phyloP scores from a whole-genome alignment of 176 grass and related monocot genomes.

The Juncus effusus region DNA sequence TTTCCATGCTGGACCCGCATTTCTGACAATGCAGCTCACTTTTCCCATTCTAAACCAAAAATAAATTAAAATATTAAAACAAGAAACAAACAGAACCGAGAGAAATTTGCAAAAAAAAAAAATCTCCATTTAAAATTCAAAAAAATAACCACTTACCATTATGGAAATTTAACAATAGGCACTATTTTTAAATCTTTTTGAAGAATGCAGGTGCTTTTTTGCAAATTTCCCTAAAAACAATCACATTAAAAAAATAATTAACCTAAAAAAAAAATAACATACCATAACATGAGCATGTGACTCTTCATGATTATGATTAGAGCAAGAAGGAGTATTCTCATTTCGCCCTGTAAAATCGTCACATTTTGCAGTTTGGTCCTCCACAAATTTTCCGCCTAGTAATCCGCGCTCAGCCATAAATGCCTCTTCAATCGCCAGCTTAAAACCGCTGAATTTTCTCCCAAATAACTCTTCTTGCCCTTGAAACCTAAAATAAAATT shows the following conservation, averaged over 20 bases:
- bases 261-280: slow-evolving; percentile 23
- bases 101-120: slow-evolving; percentile 7
- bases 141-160: not conserved
- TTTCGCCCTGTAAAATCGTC: slow-evolving; percentile 41
- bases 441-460: slow-evolving; percentile 70
- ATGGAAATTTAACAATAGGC: not conserved
- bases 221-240: not conserved
- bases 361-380: slow-evolving; percentile 49
- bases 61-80: slow-evolving; percentile 24
- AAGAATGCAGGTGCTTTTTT: not conserved
- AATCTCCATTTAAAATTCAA: not conserved
- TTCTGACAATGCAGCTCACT: slow-evolving; percentile 54
- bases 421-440: slow-evolving; percentile 79
- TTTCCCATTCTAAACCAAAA: slow-evolving; percentile 40
- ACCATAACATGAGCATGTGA: slow-evolving; percentile 57
- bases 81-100: not conserved
- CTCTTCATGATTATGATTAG: slow-evolving; percentile 63
- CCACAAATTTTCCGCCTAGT: slow-evolving; percentile 39
- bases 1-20: slow-evolving; percentile 67
- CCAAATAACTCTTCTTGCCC: slow-evolving; percentile 65
- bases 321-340: slow-evolving; percentile 52
- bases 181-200: not conserved
- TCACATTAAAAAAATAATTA: not conserved
- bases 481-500: slow-evolving; percentile 52
- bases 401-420: slow-evolving; percentile 93